These are phyloP conservation scores for Trichoderma erinaceum DNA, from an alignment of 495 filamentous ascomycete species.

Conservation along the genomic window DNA sequence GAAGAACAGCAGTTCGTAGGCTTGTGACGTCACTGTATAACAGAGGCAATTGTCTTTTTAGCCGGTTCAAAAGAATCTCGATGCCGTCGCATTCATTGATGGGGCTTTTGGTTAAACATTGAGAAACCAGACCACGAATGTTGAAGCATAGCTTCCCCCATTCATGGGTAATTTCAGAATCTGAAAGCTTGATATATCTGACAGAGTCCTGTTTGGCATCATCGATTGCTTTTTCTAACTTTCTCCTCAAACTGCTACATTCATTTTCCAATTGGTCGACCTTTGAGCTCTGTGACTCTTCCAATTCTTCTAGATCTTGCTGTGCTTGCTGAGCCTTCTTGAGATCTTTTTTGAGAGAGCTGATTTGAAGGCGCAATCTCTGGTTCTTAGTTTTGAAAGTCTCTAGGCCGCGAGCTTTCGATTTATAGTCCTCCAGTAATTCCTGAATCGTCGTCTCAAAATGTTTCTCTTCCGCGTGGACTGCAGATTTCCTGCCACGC, in stretches of 20 bases:
- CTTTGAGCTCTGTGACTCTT: background rate
- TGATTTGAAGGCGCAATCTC: background rate
- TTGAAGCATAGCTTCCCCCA: background rate
- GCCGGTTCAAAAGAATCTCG: background rate
- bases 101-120: background rate
- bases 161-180: background rate
- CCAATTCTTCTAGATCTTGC: background rate
- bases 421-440: background rate
- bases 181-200: background rate
- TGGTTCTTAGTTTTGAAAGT: background rate
- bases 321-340: background rate
- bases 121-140: background rate
- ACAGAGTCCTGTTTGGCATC: background rate
- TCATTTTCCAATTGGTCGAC: background rate
- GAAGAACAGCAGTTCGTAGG: background rate
- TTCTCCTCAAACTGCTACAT: background rate
- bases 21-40: background rate
- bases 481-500: background rate
- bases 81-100: background rate
- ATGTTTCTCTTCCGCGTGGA: background rate
- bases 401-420: background rate
- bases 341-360: background rate
- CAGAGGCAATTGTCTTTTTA: background rate
- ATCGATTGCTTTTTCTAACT: background rate
- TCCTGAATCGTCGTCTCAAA: background rate